Conservation (phyloP, 2,329 filamentous ascomycete species). For the Elsinoe necatrix region DNA sequence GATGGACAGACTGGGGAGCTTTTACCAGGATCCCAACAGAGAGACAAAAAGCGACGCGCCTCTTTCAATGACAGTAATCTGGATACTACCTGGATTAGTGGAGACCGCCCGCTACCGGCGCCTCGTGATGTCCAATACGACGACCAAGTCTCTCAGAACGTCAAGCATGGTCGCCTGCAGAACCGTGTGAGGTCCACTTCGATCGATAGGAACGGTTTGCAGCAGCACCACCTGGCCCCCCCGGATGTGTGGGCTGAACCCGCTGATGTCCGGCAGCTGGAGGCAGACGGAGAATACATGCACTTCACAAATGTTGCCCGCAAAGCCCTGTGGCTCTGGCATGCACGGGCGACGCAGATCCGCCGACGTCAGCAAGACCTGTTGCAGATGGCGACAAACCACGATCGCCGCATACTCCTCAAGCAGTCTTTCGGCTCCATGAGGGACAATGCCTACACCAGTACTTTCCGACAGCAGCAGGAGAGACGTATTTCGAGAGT, state of each 20-base stretch:
- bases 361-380: constrained; percentile 41
- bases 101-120: constrained; percentile 19
- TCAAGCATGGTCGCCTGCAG: background rate
- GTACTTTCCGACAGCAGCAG: constrained; percentile 46
- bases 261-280: background rate
- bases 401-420: constrained; percentile 45
- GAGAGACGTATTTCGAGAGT: constrained; percentile 55
- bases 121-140: background rate
- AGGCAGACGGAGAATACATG: background rate
- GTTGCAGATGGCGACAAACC: constrained; percentile 19
- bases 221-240: background rate
- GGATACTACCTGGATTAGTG: constrained; percentile 42
- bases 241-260: constrained; percentile 1
- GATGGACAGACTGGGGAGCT: constrained; percentile 20
- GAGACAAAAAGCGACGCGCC: constrained; percentile 43
- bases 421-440: constrained; percentile 46
- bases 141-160: background rate
- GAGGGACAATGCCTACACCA: constrained; percentile 34
- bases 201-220: background rate
- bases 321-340: constrained; percentile 39
- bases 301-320: constrained; percentile 24
- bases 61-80: constrained; percentile 50
- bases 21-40: constrained; percentile 48
- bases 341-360: constrained; percentile 30
- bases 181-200: background rate